phyloP scores from a whole-genome alignment of 352 stramenopile species.

The Elongisporangium senticosum region DNA sequence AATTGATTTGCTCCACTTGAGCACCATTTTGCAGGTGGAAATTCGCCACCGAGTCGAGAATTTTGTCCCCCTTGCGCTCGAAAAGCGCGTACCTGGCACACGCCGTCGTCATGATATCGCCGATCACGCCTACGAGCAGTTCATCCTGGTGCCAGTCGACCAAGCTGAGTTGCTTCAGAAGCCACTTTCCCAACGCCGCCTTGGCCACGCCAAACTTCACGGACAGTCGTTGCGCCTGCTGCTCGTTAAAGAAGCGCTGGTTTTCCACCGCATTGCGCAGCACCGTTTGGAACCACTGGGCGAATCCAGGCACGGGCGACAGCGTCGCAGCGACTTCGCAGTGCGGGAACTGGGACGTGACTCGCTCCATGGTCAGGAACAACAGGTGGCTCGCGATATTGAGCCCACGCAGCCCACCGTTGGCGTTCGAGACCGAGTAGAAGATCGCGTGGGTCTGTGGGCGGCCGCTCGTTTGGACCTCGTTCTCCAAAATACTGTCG shows the following conservation, averaged over 20 bases:
- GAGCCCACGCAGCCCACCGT: conserved; percentile 66
- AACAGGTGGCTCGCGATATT: conserved; percentile 81
- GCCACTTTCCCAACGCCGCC: conserved; percentile 56
- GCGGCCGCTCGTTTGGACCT: conserved; percentile 28
- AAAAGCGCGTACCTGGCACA: conserved; percentile 81
- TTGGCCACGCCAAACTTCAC: conserved; percentile 60
- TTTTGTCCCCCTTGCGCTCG: conserved; percentile 68
- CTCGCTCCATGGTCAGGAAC: conserved; percentile 78
- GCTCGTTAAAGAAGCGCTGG: conserved; percentile 39
- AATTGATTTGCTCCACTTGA: conserved; percentile 84
- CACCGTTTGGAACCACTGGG: conserved; percentile 53
- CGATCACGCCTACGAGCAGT: conserved; percentile 40
- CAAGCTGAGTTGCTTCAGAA: conserved; percentile 48
- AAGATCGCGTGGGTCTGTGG: conserved; percentile 76
- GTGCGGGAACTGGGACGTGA: conserved; percentile 55
- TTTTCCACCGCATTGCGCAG: conserved; percentile 20
- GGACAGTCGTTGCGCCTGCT: conserved; percentile 41
- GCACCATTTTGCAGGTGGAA: conserved; percentile 84
- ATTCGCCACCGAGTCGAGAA: conserved; percentile 77
- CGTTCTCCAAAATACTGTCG: conserved; percentile 50
- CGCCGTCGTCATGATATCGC: conserved; percentile 44
- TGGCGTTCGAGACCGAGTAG: conserved; percentile 81
- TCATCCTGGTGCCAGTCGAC: conserved; percentile 42
- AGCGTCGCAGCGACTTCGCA: conserved; percentile 67
- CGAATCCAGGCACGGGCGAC: conserved; percentile 75